Percentiles rank a stretch among this genome's conserved stretches.
Evolutionary conservation across 2,329 filamentous ascomycete species (phyloP).

Genomic region (Alternaria metachromatica): DNA sequence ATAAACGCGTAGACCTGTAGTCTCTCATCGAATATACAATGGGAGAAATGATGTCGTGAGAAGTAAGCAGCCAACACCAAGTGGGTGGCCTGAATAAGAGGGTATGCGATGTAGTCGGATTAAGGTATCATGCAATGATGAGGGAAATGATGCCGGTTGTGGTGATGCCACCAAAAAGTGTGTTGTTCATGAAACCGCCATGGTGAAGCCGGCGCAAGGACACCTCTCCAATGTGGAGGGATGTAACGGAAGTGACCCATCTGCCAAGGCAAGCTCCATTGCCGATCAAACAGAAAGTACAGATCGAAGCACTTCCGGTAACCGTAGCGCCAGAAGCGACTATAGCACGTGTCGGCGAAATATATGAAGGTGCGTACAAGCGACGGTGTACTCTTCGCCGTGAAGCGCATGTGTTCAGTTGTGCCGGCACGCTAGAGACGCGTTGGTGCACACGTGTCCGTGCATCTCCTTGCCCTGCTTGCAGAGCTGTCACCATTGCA

Average conservation of each 20-base stretch:
- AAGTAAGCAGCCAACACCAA: neutral
- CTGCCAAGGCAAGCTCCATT: conserved; percentile 21
- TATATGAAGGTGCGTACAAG: conserved; percentile 9
- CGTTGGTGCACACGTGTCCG: conserved; percentile 6
- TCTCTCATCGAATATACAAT: conserved; percentile 11
- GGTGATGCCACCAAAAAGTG: neutral
- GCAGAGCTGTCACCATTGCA: neutral
- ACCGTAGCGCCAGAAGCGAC: conserved; percentile 3
- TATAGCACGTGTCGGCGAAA: conserved; percentile 4
- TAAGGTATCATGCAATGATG: neutral
- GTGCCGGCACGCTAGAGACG: conserved; percentile 9
- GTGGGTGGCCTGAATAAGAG: neutral
- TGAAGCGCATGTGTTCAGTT: conserved; percentile 4
- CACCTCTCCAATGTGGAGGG: conserved; percentile 15
- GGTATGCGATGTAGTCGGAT: neutral
- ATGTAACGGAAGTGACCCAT: conserved; percentile 7
- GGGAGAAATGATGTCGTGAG: neutral
- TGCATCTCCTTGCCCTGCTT: neutral
- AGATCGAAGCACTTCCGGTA: conserved; percentile 3
- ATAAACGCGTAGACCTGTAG: neutral
- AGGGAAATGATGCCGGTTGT: neutral
- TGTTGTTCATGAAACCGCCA: conserved; percentile 6
- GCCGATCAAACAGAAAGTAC: conserved; percentile 13
- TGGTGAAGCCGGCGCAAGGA: conserved; percentile 17
- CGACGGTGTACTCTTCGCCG: conserved; percentile 8